Base-by-base conservation (phyloP, 345 rosid species). In the Hibiscus mutabilis region DNA sequence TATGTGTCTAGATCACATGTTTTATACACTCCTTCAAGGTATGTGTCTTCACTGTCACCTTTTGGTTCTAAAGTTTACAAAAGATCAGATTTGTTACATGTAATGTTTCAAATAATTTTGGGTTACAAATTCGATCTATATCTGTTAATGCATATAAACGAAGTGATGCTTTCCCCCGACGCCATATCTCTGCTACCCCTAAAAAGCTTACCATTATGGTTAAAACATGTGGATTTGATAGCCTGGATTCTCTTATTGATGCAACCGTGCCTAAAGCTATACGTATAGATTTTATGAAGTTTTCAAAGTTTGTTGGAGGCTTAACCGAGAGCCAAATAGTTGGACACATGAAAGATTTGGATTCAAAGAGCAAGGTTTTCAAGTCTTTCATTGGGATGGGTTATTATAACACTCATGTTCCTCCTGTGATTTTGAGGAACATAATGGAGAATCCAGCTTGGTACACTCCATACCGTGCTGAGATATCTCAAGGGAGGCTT, bases 381-480 rank as follows among this genome's bases (percentile, higher is more conserved):
- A n/a, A n/a, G n/a, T n/a, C n/a, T n/a, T n/a, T n/a, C n/a, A 92
- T 90, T 1, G 97, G 99, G 24, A 92, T 95, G 99, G 99, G 97
- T 2, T 95, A 95, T 74, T 89, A 95, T 75, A 89, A 86, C 75
- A 95, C 97, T 3, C 75, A 81, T n/a, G n/a, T n/a, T n/a, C n/a
- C n/a, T n/a, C n/a, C n/a, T n/a, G n/a, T n/a, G n/a, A n/a, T n/a
- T n/a, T n/a, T n/a, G n/a, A n/a, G n/a, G n/a, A n/a, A n/a, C n/a
- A n/a, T n/a, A n/a, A n/a, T n/a, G n/a, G n/a, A n/a, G n/a, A n/a
- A n/a, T n/a, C n/a, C n/a, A n/a, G n/a, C n/a, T n/a, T n/a, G n/a
- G 49, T 92, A 95, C 79, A 95, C 99, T 2, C 99, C 98, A 13
- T 95, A 95, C 73, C 99, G 90, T 73, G 97, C 99, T 21, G 99